Evolutionary conservation across 2,329 filamentous ascomycete species (phyloP), one percentile per base, ranked within the genome.

Genomic region (Cytospora paraplurivora): DNA sequence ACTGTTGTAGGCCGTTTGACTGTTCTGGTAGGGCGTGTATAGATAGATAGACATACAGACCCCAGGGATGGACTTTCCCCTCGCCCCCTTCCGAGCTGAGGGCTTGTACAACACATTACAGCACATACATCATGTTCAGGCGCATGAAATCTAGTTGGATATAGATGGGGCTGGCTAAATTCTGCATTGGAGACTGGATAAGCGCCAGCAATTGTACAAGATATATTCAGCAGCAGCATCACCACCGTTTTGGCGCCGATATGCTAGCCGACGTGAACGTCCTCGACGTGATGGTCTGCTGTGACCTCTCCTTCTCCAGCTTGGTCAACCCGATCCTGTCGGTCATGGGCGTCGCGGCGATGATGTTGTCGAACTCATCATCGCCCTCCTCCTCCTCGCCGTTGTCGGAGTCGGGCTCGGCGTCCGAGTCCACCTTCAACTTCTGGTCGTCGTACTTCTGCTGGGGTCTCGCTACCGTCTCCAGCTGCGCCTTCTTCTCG

Each of bases 351-450:
- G 92, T 94, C 0, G 95, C 94, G 69, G 93, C 87, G 72, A 97
- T 96, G 75, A 99, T 96, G 68, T 89, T 89, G 72, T 98, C 94
- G 72, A 98, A 97, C 56, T 92, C 89, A 54, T 90, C 90, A 60
- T 95, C 89, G 10, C 79, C 83, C 6, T 71, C 89, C 11, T 79
- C 83, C 6, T 71, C 75, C 7, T 68, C 74, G 54, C 75, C 84
- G 5, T 80, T 84, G 33, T 78, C 80, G 54, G 64, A 74, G 10
- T 66, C 72, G 21, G 78, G 74, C 35, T 78, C 84, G 62, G 89
- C 85, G 67, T 92, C 90, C 4, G 88, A 91, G 65, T 90, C 86
- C 3, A 84, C 84, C 59, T 91, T 87, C 0, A 86, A 85, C 62
- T 91, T 89, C 1, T 84, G 81, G 15, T 47, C n/a, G 15, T 44